phyloP scores from a whole-genome alignment of 2,329 filamentous ascomycete genomes.

The Penicillium sumatraense region DNA sequence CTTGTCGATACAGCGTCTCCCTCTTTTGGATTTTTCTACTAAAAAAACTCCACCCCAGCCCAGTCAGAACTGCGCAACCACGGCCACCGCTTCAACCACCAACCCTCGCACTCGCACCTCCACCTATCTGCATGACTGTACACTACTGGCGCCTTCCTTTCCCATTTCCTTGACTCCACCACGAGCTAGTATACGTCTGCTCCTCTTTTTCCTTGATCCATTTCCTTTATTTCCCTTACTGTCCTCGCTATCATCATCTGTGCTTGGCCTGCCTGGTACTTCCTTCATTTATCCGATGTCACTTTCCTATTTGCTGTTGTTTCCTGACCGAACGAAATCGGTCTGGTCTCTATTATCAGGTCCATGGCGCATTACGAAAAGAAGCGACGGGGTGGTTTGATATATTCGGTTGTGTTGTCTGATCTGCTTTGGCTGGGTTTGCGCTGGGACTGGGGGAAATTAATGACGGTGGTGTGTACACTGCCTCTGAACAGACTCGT shows the following conservation, averaged over 20 bases:
- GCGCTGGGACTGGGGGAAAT: slow-evolving; percentile 33
- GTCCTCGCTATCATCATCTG: slow-evolving; percentile 22
- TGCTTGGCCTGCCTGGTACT: slow-evolving; percentile 13
- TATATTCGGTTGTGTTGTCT: slow-evolving; percentile 32
- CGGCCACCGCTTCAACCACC: too few species aligned
- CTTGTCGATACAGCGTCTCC: slow-evolving; percentile 25
- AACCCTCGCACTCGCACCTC: slow-evolving; percentile 21
- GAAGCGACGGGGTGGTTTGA: slow-evolving; percentile 31
- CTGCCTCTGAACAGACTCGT: slow-evolving; percentile 21
- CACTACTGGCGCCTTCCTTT: slow-evolving; percentile 37
- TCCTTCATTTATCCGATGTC: slow-evolving; percentile 24
- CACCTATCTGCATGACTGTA: slow-evolving; percentile 41
- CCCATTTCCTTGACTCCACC: slow-evolving; percentile 17
- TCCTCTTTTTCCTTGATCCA: slow-evolving; percentile 13
- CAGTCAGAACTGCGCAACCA: slow-evolving; percentile 12
- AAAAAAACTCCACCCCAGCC: neutral
- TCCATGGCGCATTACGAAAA: slow-evolving; percentile 42
- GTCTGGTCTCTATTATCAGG: slow-evolving; percentile 23
- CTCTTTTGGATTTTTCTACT: neutral
- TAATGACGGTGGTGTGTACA: slow-evolving; percentile 29
- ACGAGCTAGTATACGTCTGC: slow-evolving; percentile 27
- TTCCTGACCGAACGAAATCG: slow-evolving; percentile 20
- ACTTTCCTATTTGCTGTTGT: slow-evolving; percentile 23
- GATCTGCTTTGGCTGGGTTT: slow-evolving; percentile 37
- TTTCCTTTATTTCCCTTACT: slow-evolving; percentile 15